Percentiles rank a stretch among this genome's conserved stretches.
Evolutionary conservation across 1,284 basidiomycete genomes (phyloP).

Genomic region (Ceratobasidium sp.): DNA sequence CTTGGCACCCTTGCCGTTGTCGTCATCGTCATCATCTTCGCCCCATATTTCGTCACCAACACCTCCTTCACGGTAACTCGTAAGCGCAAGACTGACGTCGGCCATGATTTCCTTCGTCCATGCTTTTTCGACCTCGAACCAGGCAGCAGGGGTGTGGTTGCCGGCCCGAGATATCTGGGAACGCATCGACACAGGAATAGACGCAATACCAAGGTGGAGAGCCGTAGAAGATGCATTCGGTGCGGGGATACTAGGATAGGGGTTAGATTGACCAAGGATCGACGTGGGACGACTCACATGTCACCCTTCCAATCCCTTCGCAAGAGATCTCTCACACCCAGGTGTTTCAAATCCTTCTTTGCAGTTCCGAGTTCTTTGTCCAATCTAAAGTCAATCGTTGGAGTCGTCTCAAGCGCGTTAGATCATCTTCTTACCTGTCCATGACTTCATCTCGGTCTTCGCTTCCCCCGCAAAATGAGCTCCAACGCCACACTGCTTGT

Average conservation of each 20-base stretch:
- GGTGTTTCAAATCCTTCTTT: constrained; percentile 24
- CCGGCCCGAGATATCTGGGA: constrained; percentile 19
- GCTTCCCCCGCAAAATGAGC: constrained; percentile 25
- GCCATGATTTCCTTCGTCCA: constrained; percentile 32
- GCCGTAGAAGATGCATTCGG: constrained; percentile 20
- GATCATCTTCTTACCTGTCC: constrained; percentile 13
- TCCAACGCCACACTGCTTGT: constrained; percentile 30
- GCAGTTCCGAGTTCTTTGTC: constrained; percentile 33
- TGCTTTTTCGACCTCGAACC: constrained; percentile 29
- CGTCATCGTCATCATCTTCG: constrained; percentile 63
- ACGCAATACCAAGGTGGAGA: constrained; percentile 27
- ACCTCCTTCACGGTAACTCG: constrained; percentile 29
- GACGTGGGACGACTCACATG: constrained; percentile 3
- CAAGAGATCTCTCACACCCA: constrained; percentile 28
- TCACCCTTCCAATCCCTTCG: constrained; percentile 33
- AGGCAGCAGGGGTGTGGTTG: constrained; percentile 27
- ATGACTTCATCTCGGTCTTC: constrained; percentile 25
- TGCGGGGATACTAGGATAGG: constrained; percentile 11
- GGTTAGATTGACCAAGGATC: neutral
- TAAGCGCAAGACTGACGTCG: constrained; percentile 29
- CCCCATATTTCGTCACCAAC: constrained; percentile 74
- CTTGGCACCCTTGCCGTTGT: constrained; percentile 16
- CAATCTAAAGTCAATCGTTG: neutral
- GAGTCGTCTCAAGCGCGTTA: neutral
- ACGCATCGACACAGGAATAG: constrained; percentile 31